Percentiles rank a stretch among this genome's conserved stretches.
Evolutionary conservation across 2,329 filamentous ascomycete genomes (phyloP).

Genomic region (Blumeriella jaapii): DNA sequence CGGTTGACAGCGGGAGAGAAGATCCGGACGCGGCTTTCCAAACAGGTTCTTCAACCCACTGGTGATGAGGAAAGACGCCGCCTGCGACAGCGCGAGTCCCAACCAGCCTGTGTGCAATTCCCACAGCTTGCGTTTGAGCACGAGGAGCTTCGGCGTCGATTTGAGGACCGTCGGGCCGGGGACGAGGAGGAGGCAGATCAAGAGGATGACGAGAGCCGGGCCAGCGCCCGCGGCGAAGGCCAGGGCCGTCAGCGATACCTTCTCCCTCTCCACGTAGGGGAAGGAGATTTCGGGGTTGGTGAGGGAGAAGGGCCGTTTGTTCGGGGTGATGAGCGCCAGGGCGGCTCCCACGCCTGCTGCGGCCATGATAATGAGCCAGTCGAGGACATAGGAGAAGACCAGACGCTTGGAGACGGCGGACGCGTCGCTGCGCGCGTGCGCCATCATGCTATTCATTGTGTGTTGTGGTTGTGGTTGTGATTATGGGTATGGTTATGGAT

Average conservation of each 20-base stretch:
- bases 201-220: conserved; percentile 56
- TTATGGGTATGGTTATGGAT: background rate
- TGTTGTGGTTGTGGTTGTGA: background rate
- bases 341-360: conserved; percentile 47
- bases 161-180: conserved; percentile 58
- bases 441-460: conserved; percentile 9
- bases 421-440: conserved; percentile 10
- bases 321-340: conserved; percentile 49
- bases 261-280: conserved; percentile 59
- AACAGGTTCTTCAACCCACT: conserved; percentile 71
- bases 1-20: conserved; percentile 62
- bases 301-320: conserved; percentile 59
- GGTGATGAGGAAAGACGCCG: conserved; percentile 67
- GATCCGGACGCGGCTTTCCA: conserved; percentile 52
- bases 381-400: conserved; percentile 55
- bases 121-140: conserved; percentile 80
- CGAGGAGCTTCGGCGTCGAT: conserved; percentile 48
- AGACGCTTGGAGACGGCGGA: conserved; percentile 28
- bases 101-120: conserved; percentile 81
- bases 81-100: conserved; percentile 63
- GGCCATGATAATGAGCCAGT: conserved; percentile 58
- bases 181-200: conserved; percentile 58
- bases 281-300: conserved; percentile 68
- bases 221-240: conserved; percentile 49
- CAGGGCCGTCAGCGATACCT: conserved; percentile 56